These are phyloP conservation scores for Aspergillus saccharolyticus DNA, from an alignment of 495 filamentous ascomycete species.

Conservation along the genomic window DNA sequence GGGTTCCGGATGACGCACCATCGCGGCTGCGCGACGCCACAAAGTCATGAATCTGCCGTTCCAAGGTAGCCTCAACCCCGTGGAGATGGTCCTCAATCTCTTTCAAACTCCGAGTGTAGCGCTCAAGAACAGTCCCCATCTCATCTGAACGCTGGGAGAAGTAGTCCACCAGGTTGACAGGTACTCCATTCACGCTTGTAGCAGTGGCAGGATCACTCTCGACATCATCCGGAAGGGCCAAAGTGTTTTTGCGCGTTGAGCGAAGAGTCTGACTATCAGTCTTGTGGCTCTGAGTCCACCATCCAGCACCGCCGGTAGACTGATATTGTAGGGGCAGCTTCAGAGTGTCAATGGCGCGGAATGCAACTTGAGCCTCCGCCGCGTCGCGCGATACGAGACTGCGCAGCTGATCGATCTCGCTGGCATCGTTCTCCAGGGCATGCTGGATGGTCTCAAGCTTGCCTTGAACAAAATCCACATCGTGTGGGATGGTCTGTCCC, in stretches of 20 bases:
- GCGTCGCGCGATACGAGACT: slow-evolving; percentile 60
- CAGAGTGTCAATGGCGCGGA: slow-evolving; percentile 70
- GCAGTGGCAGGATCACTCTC: slow-evolving; percentile 50
- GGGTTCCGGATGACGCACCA: slow-evolving; percentile 38
- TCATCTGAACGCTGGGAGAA: slow-evolving; percentile 70
- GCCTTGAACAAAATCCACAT: slow-evolving; percentile 67
- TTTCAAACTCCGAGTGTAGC: slow-evolving; percentile 62
- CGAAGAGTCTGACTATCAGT: slow-evolving; percentile 36
- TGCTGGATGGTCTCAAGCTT: slow-evolving; percentile 70
- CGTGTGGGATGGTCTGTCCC: slow-evolving; percentile 61
- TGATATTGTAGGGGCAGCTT: slow-evolving; percentile 73
- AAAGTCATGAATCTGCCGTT: slow-evolving; percentile 66
- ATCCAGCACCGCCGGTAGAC: slow-evolving; percentile 33
- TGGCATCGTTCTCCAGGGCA: slow-evolving; percentile 66
- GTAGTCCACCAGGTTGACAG: slow-evolving; percentile 63
- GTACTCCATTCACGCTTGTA: slow-evolving; percentile 36
- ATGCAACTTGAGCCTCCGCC: slow-evolving; percentile 65
- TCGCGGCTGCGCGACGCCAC: slow-evolving; percentile 51
- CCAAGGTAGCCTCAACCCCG: slow-evolving; percentile 63
- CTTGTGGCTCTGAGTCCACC: slow-evolving; percentile 47
- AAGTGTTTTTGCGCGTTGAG: slow-evolving; percentile 39
- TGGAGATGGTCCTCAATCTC: slow-evolving; percentile 82
- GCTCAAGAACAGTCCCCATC: slow-evolving; percentile 59
- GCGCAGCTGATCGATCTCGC: slow-evolving; percentile 62
- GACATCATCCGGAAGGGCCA: slow-evolving; percentile 51